Conservation (phyloP, 805 yeast genomes). For the Saccharomycopsis olivae region DNA sequence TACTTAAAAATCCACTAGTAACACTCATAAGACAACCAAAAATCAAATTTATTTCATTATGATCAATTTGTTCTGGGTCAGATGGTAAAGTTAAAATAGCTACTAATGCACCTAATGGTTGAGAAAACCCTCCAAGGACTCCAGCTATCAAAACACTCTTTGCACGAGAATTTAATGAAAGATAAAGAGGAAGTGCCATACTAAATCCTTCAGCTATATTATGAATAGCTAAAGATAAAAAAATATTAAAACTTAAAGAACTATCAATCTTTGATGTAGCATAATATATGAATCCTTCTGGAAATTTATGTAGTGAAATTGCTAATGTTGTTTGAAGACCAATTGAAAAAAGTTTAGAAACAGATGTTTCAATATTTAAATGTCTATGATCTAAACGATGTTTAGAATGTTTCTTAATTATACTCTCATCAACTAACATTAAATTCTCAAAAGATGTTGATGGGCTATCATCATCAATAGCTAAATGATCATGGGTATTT, state of each 20-base stretch:
- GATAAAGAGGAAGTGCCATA: slow-evolving; percentile 82
- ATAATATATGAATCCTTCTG: slow-evolving; percentile 89
- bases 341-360: slow-evolving; percentile 69
- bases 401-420: slow-evolving; percentile 22
- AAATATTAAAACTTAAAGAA: slow-evolving; percentile 65
- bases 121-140: slow-evolving; percentile 71
- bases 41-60: slow-evolving; percentile 29
- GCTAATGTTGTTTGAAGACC: slow-evolving; percentile 89
- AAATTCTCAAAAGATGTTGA: slow-evolving; percentile 11
- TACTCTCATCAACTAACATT: slow-evolving; percentile 10
- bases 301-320: slow-evolving; percentile 79
- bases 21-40: slow-evolving; percentile 59
- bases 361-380: slow-evolving; percentile 57
- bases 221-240: slow-evolving; percentile 77
- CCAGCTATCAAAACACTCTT: slow-evolving; percentile 60
- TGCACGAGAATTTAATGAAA: slow-evolving; percentile 52
- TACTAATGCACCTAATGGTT: slow-evolving; percentile 77
- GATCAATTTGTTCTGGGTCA: slow-evolving; percentile 26
- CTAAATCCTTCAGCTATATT: slow-evolving; percentile 91
- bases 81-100: slow-evolving; percentile 46
- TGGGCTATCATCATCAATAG: slow-evolving; percentile 1
- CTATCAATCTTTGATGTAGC: slow-evolving; percentile 60
- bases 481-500: not conserved
- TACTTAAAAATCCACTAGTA: slow-evolving; percentile 76
- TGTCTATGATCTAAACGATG: slow-evolving; percentile 57